Conservation (phyloP, 768 basidiomycete genomes). For the Rhizopogon vinicolor region DNA sequence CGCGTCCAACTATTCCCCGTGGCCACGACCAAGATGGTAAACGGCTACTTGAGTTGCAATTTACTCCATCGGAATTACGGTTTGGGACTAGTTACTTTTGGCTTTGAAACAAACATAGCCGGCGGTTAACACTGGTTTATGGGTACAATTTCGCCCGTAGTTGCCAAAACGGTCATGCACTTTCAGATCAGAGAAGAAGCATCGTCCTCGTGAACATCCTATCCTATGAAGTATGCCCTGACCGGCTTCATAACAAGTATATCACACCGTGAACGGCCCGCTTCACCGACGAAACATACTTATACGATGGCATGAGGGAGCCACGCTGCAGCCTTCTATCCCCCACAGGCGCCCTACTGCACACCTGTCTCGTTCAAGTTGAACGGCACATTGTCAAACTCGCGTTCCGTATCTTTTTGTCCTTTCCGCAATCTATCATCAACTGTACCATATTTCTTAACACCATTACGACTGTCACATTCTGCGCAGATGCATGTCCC, state of each 20-base stretch:
- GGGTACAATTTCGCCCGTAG: background rate
- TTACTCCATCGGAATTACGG: background rate
- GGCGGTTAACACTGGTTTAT: background rate
- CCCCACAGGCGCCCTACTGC: constrained; percentile 17
- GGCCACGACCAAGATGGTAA: background rate
- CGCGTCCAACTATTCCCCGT: background rate
- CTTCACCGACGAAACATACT: constrained; percentile 23
- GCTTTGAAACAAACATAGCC: background rate
- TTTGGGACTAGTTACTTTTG: too few relatives aligned
- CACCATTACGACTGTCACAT: constrained; percentile 2
- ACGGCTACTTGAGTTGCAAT: background rate
- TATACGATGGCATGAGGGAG: constrained; percentile 25
- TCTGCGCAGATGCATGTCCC: constrained; percentile 25
- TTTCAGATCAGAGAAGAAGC: too few relatives aligned
- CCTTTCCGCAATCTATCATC: constrained; percentile 13
- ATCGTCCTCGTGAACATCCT: constrained; percentile 4
- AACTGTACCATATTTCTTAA: constrained; percentile 13
- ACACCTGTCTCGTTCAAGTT: constrained; percentile 19
- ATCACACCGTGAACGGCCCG: constrained; percentile 23
- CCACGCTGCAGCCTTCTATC: constrained; percentile 29
- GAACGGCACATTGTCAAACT: constrained; percentile 27
- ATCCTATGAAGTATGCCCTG: constrained; percentile 19
- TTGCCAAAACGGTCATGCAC: background rate
- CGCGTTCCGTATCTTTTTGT: constrained; percentile 4
- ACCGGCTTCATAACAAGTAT: constrained; percentile 11